A percentile compares a stretch with the other conserved stretches of the same genome.
Evolutionary conservation across 768 basidiomycete genomes (phyloP).

Genomic region (Suillus spraguei): DNA sequence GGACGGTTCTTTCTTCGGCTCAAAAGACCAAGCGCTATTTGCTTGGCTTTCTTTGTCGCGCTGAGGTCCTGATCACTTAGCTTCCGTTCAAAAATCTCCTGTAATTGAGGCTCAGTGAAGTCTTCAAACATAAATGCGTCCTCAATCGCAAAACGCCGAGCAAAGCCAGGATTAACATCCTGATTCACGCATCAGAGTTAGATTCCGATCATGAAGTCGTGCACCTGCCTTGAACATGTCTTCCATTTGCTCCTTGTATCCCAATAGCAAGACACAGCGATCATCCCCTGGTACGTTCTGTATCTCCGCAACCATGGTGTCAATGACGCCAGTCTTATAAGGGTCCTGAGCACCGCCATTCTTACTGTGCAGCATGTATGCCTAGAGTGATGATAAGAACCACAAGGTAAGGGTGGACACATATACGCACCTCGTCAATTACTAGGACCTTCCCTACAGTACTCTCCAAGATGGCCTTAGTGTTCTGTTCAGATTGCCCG

Average conservation of each 20-base stretch:
- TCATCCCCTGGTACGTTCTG: constrained; percentile 72
- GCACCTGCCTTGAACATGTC: constrained; percentile 70
- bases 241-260: constrained; percentile 67
- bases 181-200: constrained; percentile 24
- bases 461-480: constrained; percentile 60
- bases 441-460: constrained; percentile 68
- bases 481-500: constrained; percentile 65
- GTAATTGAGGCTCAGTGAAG: constrained; percentile 55
- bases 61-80: constrained; percentile 56
- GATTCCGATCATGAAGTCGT: background rate
- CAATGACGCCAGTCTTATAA: constrained; percentile 70
- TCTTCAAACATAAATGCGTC: constrained; percentile 71
- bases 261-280: constrained; percentile 64
- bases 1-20: constrained; percentile 41
- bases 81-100: constrained; percentile 55
- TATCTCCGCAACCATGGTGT: constrained; percentile 75
- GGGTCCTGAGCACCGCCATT: constrained; percentile 42
- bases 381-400: constrained; percentile 40
- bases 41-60: constrained; percentile 59
- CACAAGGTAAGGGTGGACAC: constrained; percentile 10
- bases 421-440: constrained; percentile 59
- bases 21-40: constrained; percentile 53
- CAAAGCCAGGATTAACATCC: constrained; percentile 72
- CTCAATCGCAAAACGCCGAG: constrained; percentile 69
- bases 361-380: constrained; percentile 63